A percentile compares a stretch with the other conserved stretches of the same genome.
Evolutionary conservation across 768 basidiomycete species (phyloP).

Genomic region (Pisolithus marmoratus): DNA sequence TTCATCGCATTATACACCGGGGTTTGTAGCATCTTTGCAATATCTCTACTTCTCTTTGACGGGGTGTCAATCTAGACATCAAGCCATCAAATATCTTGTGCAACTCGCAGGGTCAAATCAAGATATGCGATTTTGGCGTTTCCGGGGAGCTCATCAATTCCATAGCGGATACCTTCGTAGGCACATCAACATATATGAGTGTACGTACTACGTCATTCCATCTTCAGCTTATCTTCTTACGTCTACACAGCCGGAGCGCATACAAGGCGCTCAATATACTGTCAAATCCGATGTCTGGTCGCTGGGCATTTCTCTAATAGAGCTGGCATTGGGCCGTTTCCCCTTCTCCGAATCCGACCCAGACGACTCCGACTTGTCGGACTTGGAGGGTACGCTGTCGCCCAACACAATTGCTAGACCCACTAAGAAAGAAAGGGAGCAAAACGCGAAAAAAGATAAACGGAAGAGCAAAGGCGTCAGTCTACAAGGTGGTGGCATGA

Average conservation of each 20-base stretch:
- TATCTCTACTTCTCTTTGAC: slow-evolving; percentile 10
- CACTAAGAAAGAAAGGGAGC: slow-evolving; percentile 34
- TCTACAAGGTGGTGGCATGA: slow-evolving; percentile 91
- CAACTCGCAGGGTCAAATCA: slow-evolving; percentile 94
- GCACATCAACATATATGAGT: slow-evolving; percentile 99
- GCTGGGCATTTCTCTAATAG: slow-evolving; percentile 92
- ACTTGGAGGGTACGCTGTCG: slow-evolving; percentile 76
- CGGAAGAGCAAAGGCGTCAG: slow-evolving; percentile 90
- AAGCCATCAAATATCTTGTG: slow-evolving; percentile 97
- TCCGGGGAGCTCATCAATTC: slow-evolving; percentile 98
- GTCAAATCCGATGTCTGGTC: slow-evolving; percentile 99
- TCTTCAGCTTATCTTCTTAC: slow-evolving; percentile 11
- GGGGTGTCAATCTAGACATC: slow-evolving; percentile 60
- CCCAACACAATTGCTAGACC: slow-evolving; percentile 53
- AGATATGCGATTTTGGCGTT: slow-evolving; percentile 99
- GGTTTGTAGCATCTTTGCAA: slow-evolving; percentile 47
- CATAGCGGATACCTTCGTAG: slow-evolving; percentile 98
- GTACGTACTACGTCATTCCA: slow-evolving; percentile 43
- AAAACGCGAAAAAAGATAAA: slow-evolving; percentile 66
- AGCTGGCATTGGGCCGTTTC: slow-evolving; percentile 94
- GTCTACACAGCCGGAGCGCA: slow-evolving; percentile 82
- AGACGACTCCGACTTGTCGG: slow-evolving; percentile 72
- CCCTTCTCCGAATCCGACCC: slow-evolving; percentile 84
- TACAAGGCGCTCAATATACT: slow-evolving; percentile 96
- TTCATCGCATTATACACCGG: slow-evolving; percentile 96